Percentiles rank a stretch among this genome's conserved stretches.
These are phyloP conservation scores for Fraxinus baroniana DNA, from an alignment of 305 asterid species.

Conservation along the genomic window DNA sequence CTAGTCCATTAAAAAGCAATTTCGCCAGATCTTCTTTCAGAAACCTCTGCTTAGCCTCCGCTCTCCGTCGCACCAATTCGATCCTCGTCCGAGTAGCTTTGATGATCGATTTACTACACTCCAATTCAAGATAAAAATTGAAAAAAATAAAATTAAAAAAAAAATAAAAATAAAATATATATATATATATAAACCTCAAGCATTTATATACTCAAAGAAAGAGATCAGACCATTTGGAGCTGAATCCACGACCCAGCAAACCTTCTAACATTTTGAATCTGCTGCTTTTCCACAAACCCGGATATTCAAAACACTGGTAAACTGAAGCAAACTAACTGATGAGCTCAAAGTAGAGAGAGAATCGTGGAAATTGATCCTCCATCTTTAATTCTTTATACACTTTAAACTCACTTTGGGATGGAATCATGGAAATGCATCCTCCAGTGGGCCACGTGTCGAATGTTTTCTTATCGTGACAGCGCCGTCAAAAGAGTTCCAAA, in stretches of 20 bases:
- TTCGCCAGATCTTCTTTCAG: constrained; percentile 86
- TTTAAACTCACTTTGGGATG: constrained; percentile 13
- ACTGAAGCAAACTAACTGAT: constrained; percentile 15
- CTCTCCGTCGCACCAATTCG: constrained; percentile 69
- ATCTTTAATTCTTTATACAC: constrained; percentile 16
- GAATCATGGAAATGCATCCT: not conserved
- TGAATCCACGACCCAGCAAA: constrained; percentile 71
- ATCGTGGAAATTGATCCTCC: constrained; percentile 34
- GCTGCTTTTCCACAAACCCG: constrained; percentile 25
- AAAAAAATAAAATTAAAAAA: not conserved
- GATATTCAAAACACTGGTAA: constrained; percentile 10
- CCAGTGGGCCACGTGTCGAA: not conserved
- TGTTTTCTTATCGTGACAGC: not conserved
- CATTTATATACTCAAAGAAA: not conserved
- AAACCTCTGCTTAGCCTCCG: constrained; percentile 88
- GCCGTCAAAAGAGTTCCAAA: not conserved
- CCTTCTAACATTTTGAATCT: constrained; percentile 84
- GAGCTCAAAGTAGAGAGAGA: constrained; percentile 12
- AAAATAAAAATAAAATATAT: not conserved
- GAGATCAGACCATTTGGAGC: constrained; percentile 70
- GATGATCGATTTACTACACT: constrained; percentile 65
- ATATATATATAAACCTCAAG: not conserved
- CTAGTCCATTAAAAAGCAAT: constrained; percentile 83
- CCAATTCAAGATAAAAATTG: constrained; percentile 3
- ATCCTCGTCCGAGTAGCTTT: constrained; percentile 73